phyloP scores from a whole-genome alignment of 257 asterid genomes.

The Solanum sparsipilum region DNA sequence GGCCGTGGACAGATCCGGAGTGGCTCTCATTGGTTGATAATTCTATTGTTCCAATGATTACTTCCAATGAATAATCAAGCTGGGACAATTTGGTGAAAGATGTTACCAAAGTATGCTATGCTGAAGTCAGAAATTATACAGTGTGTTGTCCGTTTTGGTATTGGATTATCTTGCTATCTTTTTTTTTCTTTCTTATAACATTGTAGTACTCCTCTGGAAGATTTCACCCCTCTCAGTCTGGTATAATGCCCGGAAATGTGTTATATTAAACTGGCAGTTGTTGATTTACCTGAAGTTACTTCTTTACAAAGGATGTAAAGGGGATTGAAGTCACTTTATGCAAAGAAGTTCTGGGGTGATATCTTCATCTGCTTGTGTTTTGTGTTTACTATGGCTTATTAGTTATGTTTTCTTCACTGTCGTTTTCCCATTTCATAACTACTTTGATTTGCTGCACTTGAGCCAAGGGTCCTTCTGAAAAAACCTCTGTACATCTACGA shows the following conservation, averaged over 20 bases:
- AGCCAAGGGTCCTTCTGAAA: not conserved
- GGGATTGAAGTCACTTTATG: not conserved
- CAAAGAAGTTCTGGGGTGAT: not conserved
- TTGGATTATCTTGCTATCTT: not conserved
- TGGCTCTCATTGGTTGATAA: not conserved
- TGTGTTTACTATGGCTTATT: not conserved
- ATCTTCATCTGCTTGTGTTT: not conserved
- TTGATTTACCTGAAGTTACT: not conserved
- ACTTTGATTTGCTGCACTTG: not conserved
- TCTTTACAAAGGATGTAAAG: not conserved
- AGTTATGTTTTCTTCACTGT: not conserved
- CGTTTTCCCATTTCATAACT: not conserved
- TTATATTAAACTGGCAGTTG: not conserved
- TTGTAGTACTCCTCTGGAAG: not conserved
- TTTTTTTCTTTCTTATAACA: not conserved
- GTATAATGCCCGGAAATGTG: not conserved
- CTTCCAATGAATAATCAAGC: not conserved
- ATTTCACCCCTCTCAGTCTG: not conserved
- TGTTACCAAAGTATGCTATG: not conserved
- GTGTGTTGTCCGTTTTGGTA: not conserved
- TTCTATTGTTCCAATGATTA: not conserved
- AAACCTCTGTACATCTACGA: not conserved
- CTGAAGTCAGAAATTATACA: not conserved
- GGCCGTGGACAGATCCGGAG: not conserved
- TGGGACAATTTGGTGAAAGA: not conserved